Evolutionary conservation across 1,139 yeast species (phyloP).

Genomic region (Starmera stellimalicola): DNA sequence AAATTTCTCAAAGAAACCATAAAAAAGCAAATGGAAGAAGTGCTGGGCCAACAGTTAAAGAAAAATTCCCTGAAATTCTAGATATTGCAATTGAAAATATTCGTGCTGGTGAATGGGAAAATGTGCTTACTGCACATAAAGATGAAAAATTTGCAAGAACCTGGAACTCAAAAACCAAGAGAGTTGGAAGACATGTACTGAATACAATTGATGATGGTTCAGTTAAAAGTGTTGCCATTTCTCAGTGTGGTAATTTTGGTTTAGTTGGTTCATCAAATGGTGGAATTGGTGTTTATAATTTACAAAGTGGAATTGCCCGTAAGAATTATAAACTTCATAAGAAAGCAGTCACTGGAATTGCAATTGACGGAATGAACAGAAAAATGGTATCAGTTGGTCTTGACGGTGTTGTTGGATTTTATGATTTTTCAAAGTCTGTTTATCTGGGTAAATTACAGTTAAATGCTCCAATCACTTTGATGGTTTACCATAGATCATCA

Average conservation of each 20-base stretch:
- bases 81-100: conserved; percentile 67
- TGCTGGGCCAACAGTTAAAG: conserved; percentile 41
- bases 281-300: conserved; percentile 78
- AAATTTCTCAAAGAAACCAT: conserved; percentile 71
- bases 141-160: conserved; percentile 81
- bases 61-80: conserved; percentile 68
- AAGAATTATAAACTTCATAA: conserved; percentile 59
- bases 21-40: conserved; percentile 45
- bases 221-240: conserved; percentile 74
- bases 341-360: conserved; percentile 80
- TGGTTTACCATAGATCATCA: conserved; percentile 73
- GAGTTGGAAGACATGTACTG: conserved; percentile 69
- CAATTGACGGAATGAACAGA: conserved; percentile 83
- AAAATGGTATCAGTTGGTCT: conserved; percentile 80
- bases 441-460: conserved; percentile 60
- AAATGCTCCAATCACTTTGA: conserved; percentile 67
- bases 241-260: conserved; percentile 94
- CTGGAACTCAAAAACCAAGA: conserved; percentile 79
- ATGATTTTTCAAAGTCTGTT: conserved; percentile 69
- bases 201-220: conserved; percentile 68
- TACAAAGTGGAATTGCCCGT: conserved; percentile 81
- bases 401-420: conserved; percentile 85
- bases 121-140: conserved; percentile 84
- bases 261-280: conserved; percentile 88
- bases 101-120: conserved; percentile 92